Base-by-base conservation (phyloP, 2,329 filamentous ascomycete species). In the Colletotrichum lupini region DNA sequence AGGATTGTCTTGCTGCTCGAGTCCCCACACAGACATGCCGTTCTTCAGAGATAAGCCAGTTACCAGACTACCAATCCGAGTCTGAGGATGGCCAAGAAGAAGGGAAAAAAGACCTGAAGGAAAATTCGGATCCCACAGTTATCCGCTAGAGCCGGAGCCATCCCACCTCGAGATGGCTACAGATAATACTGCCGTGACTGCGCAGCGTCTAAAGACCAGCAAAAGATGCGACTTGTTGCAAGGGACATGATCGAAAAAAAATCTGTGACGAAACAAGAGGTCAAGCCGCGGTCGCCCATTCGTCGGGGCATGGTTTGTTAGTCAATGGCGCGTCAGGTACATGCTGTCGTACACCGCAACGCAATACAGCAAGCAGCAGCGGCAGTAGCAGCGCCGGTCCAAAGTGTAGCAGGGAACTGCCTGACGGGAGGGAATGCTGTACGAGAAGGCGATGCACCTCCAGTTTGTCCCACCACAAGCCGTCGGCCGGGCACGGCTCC, bases 231-330 rank as follows among this genome's bases (percentile, higher is more conserved):
- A 12, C 16, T 28, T 26, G 22, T 28, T 26, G 22, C 2, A 35
- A 19, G 24, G 37, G 49, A 14, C 4, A 35, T 2, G 2, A 35
- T 24, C 22, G 42, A 35, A 53, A 69, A 63, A 69, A 60, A 66
- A n/a, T 30, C 71, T 61, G 71, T 73, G 71, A 73, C 67, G 71
- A 73, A 73, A 73, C 71, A 61, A 66, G 71, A 73, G 71, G 71
- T 71, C 67, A 73, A 71, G 71, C 55, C 60, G 55, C 67, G 55
- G 56, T 46, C 61, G 60, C 60, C 58, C 55, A 73, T 73, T 73
- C 71, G 71, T 61, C 67, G 68, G 52, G 24, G 11, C 16, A 7
- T 9, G 42, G 7, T 11, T 49, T 49, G 28, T 65, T 65, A 57
- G 62, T 65, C 62, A 46, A 55, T 30, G 22, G 52, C 37, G 61